Base-by-base conservation (phyloP, 331 rosid species). In the Phaseolus coccineus region DNA sequence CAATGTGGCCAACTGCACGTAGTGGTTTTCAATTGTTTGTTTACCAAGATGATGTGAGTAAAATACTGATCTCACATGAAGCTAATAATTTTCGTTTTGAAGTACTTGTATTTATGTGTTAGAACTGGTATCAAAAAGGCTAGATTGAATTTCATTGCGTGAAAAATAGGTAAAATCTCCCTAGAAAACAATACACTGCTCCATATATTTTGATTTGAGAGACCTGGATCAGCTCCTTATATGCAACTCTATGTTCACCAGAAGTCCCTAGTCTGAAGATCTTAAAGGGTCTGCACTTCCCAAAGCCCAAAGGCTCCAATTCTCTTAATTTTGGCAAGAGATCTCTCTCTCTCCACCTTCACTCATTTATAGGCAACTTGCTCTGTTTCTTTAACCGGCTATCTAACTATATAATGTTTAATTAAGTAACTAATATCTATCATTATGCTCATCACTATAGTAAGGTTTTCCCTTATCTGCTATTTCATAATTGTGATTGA, bases 11-110 rank as follows among this genome's bases (percentile, higher is more conserved):
- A 53, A 88, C 89, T 89, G 97, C 89, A 39, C 91, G 99, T 48
- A 95, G 99, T 76, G 98, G 98, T 81, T 95, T 95, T 83, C 98
- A 95, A 85, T 90, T 93, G 84, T 89, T 91, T 81, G 98, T 90
- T 71, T 76, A 87, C 88, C 98, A 93, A 85, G 99, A 93, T 83
- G 99, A 95, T 72, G 98, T 89, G 71, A 81, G 97, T 76, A 79
- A 79, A 87, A 82, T 62, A 80, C 50, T 50, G 74, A 51, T 72
- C 76, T 48, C 77, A 13, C 58, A 37, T 76, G 77, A 53, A 73
- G 69, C 74, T 73, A 69, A 42, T 42, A 0, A 14, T 65, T 71
- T 65, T 47, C 56, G 0, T 80, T 84, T 66, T 75, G 30, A 61
- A 51, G 61, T 73, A 69, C 58, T 39, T 62, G 27, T 56, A 51